Conservation (phyloP, 768 basidiomycete genomes). For the Dioszegia aurantiaca region DNA sequence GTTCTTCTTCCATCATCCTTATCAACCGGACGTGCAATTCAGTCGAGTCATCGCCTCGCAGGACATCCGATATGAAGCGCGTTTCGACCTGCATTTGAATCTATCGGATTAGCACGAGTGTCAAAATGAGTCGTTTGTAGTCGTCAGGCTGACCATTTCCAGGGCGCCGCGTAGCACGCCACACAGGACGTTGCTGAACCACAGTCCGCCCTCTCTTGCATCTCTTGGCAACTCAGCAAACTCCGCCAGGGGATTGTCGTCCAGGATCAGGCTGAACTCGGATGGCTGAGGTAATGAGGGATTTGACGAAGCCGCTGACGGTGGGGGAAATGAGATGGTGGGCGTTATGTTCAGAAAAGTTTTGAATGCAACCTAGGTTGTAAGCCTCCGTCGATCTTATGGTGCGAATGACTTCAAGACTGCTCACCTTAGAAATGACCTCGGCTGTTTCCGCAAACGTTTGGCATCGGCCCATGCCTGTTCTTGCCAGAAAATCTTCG, state of each 20-base stretch:
- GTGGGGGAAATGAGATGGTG: constrained; percentile 65
- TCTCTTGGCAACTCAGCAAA: constrained; percentile 96
- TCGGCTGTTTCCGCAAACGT: constrained; percentile 95
- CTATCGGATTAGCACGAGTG: constrained; percentile 54
- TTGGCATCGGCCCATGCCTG: constrained; percentile 81
- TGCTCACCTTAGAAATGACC: constrained; percentile 78
- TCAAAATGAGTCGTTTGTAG: background rate
- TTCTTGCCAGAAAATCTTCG: constrained; percentile 94
- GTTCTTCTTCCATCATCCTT: constrained; percentile 92
- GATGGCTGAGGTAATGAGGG: constrained; percentile 45
- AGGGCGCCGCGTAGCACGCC: constrained; percentile 88
- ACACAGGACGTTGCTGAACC: constrained; percentile 95
- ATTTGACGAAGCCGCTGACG: constrained; percentile 58
- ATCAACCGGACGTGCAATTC: constrained; percentile 87
- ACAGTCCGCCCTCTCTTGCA: constrained; percentile 78
- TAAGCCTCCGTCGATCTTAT: background rate
- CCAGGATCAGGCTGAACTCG: constrained; percentile 76
- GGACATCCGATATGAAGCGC: constrained; percentile 80
- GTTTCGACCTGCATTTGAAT: constrained; percentile 94
- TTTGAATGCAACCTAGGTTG: constrained; percentile 97
- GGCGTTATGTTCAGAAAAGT: constrained; percentile 93
- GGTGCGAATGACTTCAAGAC: background rate
- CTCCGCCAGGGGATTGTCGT: constrained; percentile 94
- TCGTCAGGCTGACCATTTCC: constrained; percentile 75
- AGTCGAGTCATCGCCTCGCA: constrained; percentile 89